These are phyloP conservation scores for Schizothecium vesticola DNA, from an alignment of 495 filamentous ascomycete genomes.

Conservation along the genomic window DNA sequence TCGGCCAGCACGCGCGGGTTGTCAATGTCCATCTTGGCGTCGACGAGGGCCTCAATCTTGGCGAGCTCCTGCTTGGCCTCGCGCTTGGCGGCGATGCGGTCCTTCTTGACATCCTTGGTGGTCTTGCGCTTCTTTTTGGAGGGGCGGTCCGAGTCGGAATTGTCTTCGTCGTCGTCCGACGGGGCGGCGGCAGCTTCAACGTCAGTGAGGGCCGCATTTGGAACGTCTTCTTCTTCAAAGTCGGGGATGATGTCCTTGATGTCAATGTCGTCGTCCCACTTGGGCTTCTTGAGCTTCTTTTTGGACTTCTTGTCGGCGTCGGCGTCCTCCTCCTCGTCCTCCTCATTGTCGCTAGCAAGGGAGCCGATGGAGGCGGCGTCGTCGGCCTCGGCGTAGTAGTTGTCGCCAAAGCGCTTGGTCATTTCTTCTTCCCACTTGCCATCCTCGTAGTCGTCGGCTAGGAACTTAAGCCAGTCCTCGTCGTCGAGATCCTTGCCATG, in stretches of 20 bases:
- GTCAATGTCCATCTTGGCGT: slow-evolving; percentile 70
- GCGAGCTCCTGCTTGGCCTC: slow-evolving; percentile 70
- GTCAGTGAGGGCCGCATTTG: slow-evolving; percentile 50
- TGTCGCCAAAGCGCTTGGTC: slow-evolving; percentile 75
- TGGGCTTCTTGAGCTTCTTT: slow-evolving; percentile 77
- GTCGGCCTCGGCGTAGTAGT: slow-evolving; percentile 72
- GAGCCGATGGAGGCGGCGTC: slow-evolving; percentile 34
- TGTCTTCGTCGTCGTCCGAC: slow-evolving; percentile 36
- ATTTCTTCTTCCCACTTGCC: slow-evolving; percentile 86
- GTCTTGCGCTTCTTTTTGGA: slow-evolving; percentile 57
- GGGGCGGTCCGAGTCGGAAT: slow-evolving; percentile 31
- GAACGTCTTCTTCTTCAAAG: slow-evolving; percentile 60
- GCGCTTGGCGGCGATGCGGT: slow-evolving; percentile 64
- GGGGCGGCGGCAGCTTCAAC: slow-evolving; percentile 27
- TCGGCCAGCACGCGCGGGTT: slow-evolving; percentile 48
- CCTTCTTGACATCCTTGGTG: slow-evolving; percentile 57
- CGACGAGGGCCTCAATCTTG: slow-evolving; percentile 81
- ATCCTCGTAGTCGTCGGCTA: slow-evolving; percentile 83
- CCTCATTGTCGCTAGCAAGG: neutral
- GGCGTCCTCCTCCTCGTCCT: slow-evolving; percentile 34
- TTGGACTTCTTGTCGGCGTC: slow-evolving; percentile 28
- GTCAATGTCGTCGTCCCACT: slow-evolving; percentile 95
- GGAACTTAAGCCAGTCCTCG: slow-evolving; percentile 70
- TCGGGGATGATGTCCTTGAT: slow-evolving; percentile 88
- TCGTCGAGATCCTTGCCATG: slow-evolving; percentile 62